Evolutionary conservation across 495 filamentous ascomycete genomes (phyloP), one percentile per base, ranked within the genome.

Genomic region (Hypoxylon lienhwacheense): DNA sequence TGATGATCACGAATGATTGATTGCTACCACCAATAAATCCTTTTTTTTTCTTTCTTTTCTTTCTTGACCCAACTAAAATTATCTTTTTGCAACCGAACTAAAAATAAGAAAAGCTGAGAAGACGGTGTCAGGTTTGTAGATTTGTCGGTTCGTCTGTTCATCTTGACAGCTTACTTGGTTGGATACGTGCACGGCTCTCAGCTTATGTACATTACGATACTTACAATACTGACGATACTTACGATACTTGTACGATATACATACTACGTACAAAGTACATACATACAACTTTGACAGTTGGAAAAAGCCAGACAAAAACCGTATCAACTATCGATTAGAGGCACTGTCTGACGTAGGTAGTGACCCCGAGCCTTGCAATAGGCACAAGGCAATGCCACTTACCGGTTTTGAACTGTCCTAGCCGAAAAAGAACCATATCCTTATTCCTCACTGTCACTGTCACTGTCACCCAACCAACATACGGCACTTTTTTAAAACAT

Each of bases 361-460:
- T 50, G 52, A 61, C 58, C 58, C 47, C 48, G 58, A 61, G 58
- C 58, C 58, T 61, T 61, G 58, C 41, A 55, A 61, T 55, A 52
- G 58, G 56, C 57, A 61, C 58, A 55, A 61, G 58, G 52, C 51
- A 42, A 61, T 61, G 58, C 58, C 58, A 61, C 58, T 61, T 61
- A 61, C 58, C 58, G 58, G 58, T 61, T 61, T 61, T 61, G 58
- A 61, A 43, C 53, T 61, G 58, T 61, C 58, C 58, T 61, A 61
- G 47, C 58, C 58, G 47, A 56, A 61, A 61, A 55, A 56, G 47
- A 61, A 61, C 52, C 37, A 61, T 47, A 56, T 56, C 58, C 52
- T 56, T 41, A 61, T 55, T 61, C 58, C 47, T 61, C 47, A 55
- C 46, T 61, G 31, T 24, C 41, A 55, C 46, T 61, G 31, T 24